Base-by-base conservation (phyloP, 495 filamentous ascomycete genomes). In the Penicillium nucicola region DNA sequence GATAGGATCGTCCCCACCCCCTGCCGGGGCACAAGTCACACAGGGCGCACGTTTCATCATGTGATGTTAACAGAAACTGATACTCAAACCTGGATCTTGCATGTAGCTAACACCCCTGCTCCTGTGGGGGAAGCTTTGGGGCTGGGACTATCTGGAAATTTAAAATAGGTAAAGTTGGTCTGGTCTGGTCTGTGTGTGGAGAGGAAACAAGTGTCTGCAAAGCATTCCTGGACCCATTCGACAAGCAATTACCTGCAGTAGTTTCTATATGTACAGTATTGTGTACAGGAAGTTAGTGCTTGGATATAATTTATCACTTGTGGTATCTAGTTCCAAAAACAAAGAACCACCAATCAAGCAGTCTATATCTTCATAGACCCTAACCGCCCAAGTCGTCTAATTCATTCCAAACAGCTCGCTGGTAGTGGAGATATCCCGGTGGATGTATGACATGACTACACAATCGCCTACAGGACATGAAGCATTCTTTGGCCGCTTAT, bases 11-110 rank as follows among this genome's bases (percentile, higher is more conserved):
- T 51, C 49, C 49, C 50, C 52, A 53, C 45, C 42, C 42, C 47
- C 19, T 41, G 18, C 18, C 20, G 40, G 37, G 45, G 17, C 31
- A 44, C 20, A 37, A 54, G 54, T 59, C 49, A 37, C 56, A 62
- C 52, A 47, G 25, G 55, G 48, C 38, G 52, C 57, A 61, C 54
- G 57, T 61, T 57, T 57, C 57, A 53, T 59, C 61, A 60, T 59
- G 61, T 65, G 58, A 65, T 60, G 45, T 49, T 47, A 13, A 37
- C 30, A n/a, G 13, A 35, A 37, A 25, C 5, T 28, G 25, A 28
- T 28, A 28, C 25, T 23, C 19, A 28, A 8, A 28, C 25, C 25
- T 9, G 25, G 25, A 28, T 28, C 25, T 28, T 28, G 25, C 25
- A 9, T 28, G 25, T 28, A 23, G 22, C 22, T 28, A 28, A 28